Evolutionary conservation across 163 green algal species (phyloP).

Genomic region (Prototheca wickerhamii): DNA sequence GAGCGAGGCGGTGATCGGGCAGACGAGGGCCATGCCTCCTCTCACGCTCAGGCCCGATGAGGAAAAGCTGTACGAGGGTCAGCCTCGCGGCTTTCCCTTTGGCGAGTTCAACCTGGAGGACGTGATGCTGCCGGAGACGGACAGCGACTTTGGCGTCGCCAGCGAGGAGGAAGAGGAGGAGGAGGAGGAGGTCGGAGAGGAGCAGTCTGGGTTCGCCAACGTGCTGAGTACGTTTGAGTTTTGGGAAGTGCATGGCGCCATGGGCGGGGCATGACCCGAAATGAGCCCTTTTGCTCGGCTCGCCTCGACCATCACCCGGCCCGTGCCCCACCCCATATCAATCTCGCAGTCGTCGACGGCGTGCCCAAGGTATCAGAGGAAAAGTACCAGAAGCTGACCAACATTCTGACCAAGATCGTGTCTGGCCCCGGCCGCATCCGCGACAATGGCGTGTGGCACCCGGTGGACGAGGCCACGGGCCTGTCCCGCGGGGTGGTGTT

Average conservation of each 20-base stretch:
- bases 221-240: constrained; percentile 63
- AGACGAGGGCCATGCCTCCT: not conserved
- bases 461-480: constrained; percentile 57
- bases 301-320: not conserved
- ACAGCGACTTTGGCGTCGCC: constrained; percentile 70
- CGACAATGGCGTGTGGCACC: constrained; percentile 81
- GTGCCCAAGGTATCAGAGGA: constrained; percentile 77
- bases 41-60: constrained; percentile 10
- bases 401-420: constrained; percentile 83
- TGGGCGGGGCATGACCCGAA: not conserved
- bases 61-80: constrained; percentile 39
- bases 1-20: too few relatives aligned
- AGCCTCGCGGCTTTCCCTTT: constrained; percentile 75
- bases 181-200: constrained; percentile 60
- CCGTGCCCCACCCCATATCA: not conserved
- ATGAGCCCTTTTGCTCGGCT: not conserved
- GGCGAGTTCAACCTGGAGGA: constrained; percentile 67
- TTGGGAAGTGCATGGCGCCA: not conserved
- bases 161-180: constrained; percentile 78
- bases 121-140: constrained; percentile 70
- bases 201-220: constrained; percentile 86
- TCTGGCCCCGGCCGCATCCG: constrained; percentile 67
- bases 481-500: constrained; percentile 89
- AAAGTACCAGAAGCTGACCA: constrained; percentile 92
- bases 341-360: constrained; percentile 82